Evolutionary conservation across 345 rosid species (phyloP).

Genomic region (Melaleuca alternifolia): DNA sequence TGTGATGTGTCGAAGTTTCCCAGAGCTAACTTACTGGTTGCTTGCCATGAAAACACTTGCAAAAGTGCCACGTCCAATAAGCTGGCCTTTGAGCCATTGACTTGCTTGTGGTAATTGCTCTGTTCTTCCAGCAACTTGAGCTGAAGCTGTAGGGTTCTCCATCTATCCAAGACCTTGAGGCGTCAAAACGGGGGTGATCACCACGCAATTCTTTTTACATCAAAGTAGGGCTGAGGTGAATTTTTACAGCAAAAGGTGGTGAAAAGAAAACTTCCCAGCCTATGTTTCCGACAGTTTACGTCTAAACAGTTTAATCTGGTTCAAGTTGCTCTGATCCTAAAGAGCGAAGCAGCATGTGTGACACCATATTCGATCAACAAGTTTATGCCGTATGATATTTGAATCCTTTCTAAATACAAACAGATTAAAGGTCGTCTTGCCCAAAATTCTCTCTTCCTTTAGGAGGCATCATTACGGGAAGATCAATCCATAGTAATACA

Average conservation of each 20-base stretch:
- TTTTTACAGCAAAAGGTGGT: background rate
- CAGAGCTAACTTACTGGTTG: constrained; percentile 28
- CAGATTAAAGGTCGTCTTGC: background rate
- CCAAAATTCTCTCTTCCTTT: background rate
- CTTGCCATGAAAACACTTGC: constrained; percentile 67
- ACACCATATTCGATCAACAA: no score
- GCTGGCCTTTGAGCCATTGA: constrained; percentile 52
- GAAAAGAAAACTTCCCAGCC: background rate
- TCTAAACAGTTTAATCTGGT: background rate
- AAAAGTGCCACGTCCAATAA: constrained; percentile 57
- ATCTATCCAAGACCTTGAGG: fast-evolving
- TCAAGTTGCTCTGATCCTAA: background rate
- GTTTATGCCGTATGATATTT: background rate
- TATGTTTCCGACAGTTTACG: background rate
- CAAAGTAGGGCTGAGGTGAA: background rate
- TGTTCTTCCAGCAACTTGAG: background rate
- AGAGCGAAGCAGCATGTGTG: background rate
- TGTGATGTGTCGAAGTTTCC: background rate
- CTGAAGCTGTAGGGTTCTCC: background rate
- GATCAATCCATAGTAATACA: background rate
- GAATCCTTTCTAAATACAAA: background rate
- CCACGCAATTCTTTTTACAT: background rate
- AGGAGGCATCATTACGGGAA: background rate
- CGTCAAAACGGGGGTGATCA: background rate
- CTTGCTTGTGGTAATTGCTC: background rate